A percentile compares a stretch with the other conserved stretches of the same genome.
These are phyloP conservation scores for Phyllosticta citrichinensis DNA, from an alignment of 2,329 filamentous ascomycete species.

Conservation along the genomic window DNA sequence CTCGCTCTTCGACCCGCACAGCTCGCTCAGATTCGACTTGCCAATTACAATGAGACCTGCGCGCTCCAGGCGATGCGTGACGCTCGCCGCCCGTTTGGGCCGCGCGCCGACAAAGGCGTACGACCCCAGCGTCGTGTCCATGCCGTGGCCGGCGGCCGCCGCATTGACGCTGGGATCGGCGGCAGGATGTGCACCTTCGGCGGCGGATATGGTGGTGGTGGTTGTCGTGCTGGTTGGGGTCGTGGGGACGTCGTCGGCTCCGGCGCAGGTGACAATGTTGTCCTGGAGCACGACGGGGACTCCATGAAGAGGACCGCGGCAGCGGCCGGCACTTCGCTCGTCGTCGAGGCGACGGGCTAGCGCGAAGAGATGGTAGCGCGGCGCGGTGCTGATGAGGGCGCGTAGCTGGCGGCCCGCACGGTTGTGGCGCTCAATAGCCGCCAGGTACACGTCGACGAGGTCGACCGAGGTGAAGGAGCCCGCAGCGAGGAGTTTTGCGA, in stretches of 20 bases:
- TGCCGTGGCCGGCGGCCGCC: constrained; percentile 15
- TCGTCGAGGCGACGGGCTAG: constrained; percentile 30
- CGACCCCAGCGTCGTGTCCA: constrained; percentile 34
- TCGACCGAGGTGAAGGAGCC: constrained; percentile 24
- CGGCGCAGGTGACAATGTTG: constrained; percentile 29
- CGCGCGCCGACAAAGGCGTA: constrained; percentile 29
- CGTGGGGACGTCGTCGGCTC: constrained; percentile 11
- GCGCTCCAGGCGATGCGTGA: constrained; percentile 28
- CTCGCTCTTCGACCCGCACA: constrained; percentile 26
- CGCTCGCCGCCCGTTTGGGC: constrained; percentile 23
- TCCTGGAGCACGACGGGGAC: constrained; percentile 35
- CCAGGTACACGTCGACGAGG: constrained; percentile 25
- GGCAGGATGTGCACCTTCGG: background rate
- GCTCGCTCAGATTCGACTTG: constrained; percentile 34
- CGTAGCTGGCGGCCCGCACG: constrained; percentile 24
- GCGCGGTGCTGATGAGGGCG: constrained; percentile 30
- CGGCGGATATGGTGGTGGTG: background rate
- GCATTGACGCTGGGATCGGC: background rate
- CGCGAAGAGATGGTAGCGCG: constrained; percentile 25
- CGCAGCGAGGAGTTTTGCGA: constrained; percentile 23
- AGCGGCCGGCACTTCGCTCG: constrained; percentile 26
- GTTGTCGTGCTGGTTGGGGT: background rate
- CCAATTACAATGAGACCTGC: constrained; percentile 34
- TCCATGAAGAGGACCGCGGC: constrained; percentile 32
- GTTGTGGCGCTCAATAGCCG: constrained; percentile 27